phyloP scores from a whole-genome alignment of 495 filamentous ascomycete species.

The Trichocladium uniseriatum region DNA sequence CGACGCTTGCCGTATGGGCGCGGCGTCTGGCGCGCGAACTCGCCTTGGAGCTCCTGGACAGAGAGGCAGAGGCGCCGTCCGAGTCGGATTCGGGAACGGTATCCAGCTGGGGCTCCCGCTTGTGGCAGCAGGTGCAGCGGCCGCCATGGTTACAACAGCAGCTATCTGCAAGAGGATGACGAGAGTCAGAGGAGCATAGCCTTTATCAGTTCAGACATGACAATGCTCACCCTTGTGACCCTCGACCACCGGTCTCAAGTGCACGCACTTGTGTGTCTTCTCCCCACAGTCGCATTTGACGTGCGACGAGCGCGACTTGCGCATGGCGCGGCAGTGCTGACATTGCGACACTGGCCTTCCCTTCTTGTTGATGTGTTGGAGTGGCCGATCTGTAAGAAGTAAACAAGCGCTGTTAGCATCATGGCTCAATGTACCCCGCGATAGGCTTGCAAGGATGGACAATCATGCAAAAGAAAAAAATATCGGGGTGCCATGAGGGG shows the following conservation, averaged over 20 bases:
- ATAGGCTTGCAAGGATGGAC: neutral
- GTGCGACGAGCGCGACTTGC: slow-evolving; percentile 94
- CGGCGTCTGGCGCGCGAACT: slow-evolving; percentile 51
- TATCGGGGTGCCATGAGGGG: slow-evolving; percentile 9
- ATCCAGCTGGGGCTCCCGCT: slow-evolving; percentile 74
- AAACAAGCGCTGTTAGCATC: slow-evolving; percentile 14
- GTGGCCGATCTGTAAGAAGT: slow-evolving; percentile 62
- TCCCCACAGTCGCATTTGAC: slow-evolving; percentile 96
- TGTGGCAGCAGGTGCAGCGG: slow-evolving; percentile 85
- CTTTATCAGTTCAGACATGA: slow-evolving; percentile 27
- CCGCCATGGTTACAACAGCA: slow-evolving; percentile 88
- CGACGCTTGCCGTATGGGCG: slow-evolving; percentile 76
- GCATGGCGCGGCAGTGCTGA: slow-evolving; percentile 88
- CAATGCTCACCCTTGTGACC: slow-evolving; percentile 46
- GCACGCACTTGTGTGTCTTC: slow-evolving; percentile 68
- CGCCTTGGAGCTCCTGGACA: slow-evolving; percentile 39
- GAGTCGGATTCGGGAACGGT: slow-evolving; percentile 60
- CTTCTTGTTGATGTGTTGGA: slow-evolving; percentile 96
- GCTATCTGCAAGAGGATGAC: slow-evolving; percentile 50
- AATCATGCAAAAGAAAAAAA: slow-evolving; percentile 13
- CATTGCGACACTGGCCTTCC: slow-evolving; percentile 98
- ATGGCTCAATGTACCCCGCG: slow-evolving; percentile 8
- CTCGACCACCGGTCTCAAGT: slow-evolving; percentile 44
- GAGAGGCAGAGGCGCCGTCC: slow-evolving; percentile 36
- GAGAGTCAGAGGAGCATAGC: slow-evolving; percentile 38